Percentiles rank a stretch among this genome's conserved stretches.
Conservation (phyloP, 495 filamentous ascomycete genomes). For the Daldinia bambusicola region DNA sequence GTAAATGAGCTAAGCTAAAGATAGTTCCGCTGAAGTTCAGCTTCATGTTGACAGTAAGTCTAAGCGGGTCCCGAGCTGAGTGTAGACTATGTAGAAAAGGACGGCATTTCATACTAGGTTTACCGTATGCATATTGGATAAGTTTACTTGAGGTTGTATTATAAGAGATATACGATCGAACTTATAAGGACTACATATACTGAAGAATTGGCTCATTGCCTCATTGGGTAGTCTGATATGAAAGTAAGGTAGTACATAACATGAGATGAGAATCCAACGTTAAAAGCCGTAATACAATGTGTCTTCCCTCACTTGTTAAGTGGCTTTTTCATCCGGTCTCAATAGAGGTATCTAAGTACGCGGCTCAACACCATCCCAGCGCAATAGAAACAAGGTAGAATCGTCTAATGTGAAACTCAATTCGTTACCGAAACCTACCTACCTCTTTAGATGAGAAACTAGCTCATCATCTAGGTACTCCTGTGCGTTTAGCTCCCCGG, state of each 20-base stretch:
- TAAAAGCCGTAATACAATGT: too few species aligned
- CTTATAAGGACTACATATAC: too few species aligned
- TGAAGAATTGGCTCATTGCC: too few species aligned
- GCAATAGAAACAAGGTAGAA: neutral
- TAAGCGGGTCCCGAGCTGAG: neutral
- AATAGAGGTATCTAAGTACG: neutral
- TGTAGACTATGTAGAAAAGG: neutral
- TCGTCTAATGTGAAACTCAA: conserved; percentile 9
- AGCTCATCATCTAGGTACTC: conserved; percentile 16
- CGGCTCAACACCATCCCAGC: neutral
- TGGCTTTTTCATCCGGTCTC: too few species aligned
- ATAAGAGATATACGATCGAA: too few species aligned
- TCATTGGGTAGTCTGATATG: too few species aligned
- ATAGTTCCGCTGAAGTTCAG: neutral
- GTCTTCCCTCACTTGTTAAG: too few species aligned
- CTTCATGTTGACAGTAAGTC: neutral
- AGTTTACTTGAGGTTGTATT: neutral
- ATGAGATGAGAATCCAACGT: too few species aligned
- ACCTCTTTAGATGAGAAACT: neutral
- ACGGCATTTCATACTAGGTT: neutral
- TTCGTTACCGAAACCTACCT: conserved; percentile 1
- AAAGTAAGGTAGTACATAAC: too few species aligned
- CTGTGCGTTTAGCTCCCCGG: conserved; percentile 24
- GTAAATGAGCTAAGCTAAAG: neutral
- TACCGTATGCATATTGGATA: neutral